phyloP scores from a whole-genome alignment of 1,284 basidiomycete genomes.

The Ganoderma boninense region DNA sequence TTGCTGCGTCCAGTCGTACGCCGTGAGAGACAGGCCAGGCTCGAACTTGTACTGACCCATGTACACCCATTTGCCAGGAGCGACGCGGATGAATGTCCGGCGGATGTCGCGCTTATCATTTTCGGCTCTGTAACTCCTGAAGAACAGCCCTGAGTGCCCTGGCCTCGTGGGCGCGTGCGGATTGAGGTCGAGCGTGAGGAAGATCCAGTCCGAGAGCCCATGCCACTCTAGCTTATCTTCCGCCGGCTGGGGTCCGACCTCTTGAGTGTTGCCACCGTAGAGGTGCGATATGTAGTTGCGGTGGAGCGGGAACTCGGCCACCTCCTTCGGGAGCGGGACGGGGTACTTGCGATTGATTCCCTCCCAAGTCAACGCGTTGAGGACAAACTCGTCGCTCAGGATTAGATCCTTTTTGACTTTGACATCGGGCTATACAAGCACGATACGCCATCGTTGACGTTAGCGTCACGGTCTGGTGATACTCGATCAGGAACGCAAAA shows the following conservation, averaged over 20 bases:
- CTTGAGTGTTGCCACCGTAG: conserved; percentile 45
- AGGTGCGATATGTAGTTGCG: conserved; percentile 41
- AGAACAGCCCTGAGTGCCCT: conserved; percentile 11
- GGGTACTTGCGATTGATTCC: conserved; percentile 20
- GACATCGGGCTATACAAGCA: conserved; percentile 14
- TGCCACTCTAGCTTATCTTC: conserved; percentile 14
- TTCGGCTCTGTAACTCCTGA: not conserved
- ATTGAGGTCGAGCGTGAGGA: conserved; percentile 12
- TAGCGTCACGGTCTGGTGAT: not conserved
- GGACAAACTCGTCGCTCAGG: conserved; percentile 20
- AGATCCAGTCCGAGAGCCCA: conserved; percentile 17
- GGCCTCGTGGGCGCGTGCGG: conserved; percentile 10
- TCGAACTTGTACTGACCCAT: conserved; percentile 11
- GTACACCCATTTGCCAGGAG: conserved; percentile 11
- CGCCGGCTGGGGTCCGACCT: conserved; percentile 35
- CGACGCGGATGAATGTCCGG: conserved; percentile 8
- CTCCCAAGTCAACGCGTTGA: conserved; percentile 14
- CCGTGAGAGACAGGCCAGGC: conserved; percentile 2
- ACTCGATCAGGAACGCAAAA: not conserved
- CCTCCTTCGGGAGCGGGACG: conserved; percentile 16
- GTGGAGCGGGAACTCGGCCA: conserved; percentile 25
- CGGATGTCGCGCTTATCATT: not conserved
- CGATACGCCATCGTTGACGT: not conserved
- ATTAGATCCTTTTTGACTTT: conserved; percentile 21
- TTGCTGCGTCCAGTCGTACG: conserved; percentile 5